Base-by-base conservation (phyloP, 495 filamentous ascomycete species). In the Xylaria longipes region DNA sequence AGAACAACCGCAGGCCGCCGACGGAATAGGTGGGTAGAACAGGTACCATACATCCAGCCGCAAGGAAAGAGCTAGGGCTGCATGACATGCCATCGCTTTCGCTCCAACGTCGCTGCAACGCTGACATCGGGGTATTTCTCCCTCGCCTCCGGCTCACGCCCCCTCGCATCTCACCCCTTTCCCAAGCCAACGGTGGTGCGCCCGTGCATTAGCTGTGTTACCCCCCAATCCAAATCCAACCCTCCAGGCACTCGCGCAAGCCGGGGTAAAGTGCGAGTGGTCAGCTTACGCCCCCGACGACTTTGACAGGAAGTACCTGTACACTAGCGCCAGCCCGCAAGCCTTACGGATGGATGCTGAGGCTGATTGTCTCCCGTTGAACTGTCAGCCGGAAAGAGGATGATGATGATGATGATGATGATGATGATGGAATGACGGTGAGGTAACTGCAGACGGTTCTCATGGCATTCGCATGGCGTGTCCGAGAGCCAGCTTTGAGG, bases 31-130 rank as follows among this genome's bases (percentile, higher is more conserved):
- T 65, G 50, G 41, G 62, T 20, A 11, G 29, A 37, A 46, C 17
- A 66, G 64, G 64, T 66, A 66, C 64, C 64, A n/a, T 54, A 37
- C 64, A 39, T 66, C 65, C 65, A 67, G 65, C 65, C 65, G 65
- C 65, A 67, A n/a, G 6, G 20, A 15, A 27, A 63, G 5, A 57
- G 52, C 52, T 52, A 46, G 4, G 22, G 58, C 20, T 52, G 29
- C 39, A 50, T 35, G 17, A 52, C 60, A 43, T 48, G 48, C 41
- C 61, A 45, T 64, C 39, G 31, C 35, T 37, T 46, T 48, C 15
- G 39, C 39, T 65, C n/a, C 39, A 14, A 58, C 56, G 56, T 29
- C 25, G 45, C 29, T 52, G 63, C 45, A 37, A 37, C 45, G 43
- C 63, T 66, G 63, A 66, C 63, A 37, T 66, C 63, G 63, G 63